Conservation (phyloP, 2,329 filamentous ascomycete species). For the Paracamarosporium sp. region DNA sequence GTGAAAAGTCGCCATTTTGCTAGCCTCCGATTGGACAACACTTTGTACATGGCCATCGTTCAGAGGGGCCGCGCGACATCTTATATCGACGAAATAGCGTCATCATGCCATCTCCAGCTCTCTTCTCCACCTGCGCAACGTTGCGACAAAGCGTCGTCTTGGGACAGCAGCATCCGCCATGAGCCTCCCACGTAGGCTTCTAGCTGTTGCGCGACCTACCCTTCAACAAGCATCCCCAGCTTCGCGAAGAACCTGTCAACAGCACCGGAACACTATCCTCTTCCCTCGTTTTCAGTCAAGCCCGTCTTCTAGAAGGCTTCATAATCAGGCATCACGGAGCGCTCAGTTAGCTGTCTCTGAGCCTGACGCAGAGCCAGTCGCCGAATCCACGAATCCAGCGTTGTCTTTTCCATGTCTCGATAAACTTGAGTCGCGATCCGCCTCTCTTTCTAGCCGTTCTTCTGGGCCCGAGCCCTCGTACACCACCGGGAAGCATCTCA, state of each 20-base stretch:
- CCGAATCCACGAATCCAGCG: slow-evolving; percentile 47
- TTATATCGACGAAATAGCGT: slow-evolving; percentile 18
- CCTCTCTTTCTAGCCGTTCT: slow-evolving; percentile 73
- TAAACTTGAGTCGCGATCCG: slow-evolving; percentile 59
- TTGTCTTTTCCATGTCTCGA: slow-evolving; percentile 51
- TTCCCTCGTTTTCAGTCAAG: slow-evolving; percentile 28
- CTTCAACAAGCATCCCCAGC: slow-evolving; percentile 18
- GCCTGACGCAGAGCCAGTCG: slow-evolving; percentile 26
- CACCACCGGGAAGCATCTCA: slow-evolving; percentile 83
- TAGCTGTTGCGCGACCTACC: slow-evolving; percentile 28
- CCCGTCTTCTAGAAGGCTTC: slow-evolving; percentile 32
- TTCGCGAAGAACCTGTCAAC: slow-evolving; percentile 9
- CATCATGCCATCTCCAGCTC: slow-evolving; percentile 14
- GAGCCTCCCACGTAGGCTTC: slow-evolving; percentile 38
- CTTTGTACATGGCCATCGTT: slow-evolving; percentile 14
- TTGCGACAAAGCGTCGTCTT: not conserved
- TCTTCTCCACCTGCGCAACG: slow-evolving; percentile 3
- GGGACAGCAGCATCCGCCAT: slow-evolving; percentile 19
- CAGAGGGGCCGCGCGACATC: slow-evolving; percentile 17
- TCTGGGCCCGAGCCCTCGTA: slow-evolving; percentile 93
- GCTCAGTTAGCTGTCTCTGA: slow-evolving; percentile 29
- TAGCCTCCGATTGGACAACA: slow-evolving; percentile 31
- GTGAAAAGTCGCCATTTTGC: slow-evolving; percentile 34
- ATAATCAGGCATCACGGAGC: slow-evolving; percentile 35
- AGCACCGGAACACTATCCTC: slow-evolving; percentile 14